Percentiles rank a stretch among this genome's conserved stretches.
Conservation (phyloP, 345 rosid species). For the Lumnitzera littorea region DNA sequence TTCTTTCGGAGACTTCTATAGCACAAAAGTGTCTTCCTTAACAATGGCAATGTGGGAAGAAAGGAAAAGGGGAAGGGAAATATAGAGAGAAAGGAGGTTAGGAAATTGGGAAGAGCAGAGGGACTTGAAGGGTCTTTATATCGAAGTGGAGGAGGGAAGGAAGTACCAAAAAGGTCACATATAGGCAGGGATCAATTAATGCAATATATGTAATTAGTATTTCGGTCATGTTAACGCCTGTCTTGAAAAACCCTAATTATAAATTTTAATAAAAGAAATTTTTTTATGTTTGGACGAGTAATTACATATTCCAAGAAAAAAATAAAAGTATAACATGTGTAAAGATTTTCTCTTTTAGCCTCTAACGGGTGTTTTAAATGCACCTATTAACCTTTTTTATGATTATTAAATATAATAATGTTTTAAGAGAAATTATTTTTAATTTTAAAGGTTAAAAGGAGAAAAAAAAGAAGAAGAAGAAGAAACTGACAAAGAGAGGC, state of each 20-base stretch:
- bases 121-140: slow-evolving; percentile 39
- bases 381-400: no score
- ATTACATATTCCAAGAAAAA: no score
- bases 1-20: slow-evolving; percentile 5
- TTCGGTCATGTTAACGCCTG: no score
- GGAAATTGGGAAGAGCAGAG: slow-evolving; percentile 14
- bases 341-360: no score
- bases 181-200: slow-evolving; percentile 34
- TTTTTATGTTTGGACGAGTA: no score
- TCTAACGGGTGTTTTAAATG: no score
- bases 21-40: slow-evolving; percentile 6
- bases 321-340: no score
- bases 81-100: slow-evolving; percentile 9
- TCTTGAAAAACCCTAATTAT: no score
- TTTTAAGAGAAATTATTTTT: slow-evolving; percentile 7
- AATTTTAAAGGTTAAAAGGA: slow-evolving; percentile 22
- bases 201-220: slow-evolving; percentile 1
- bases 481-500: neutral
- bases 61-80: slow-evolving; percentile 13
- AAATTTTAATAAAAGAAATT: no score
- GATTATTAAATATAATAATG: neutral
- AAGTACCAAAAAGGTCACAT: slow-evolving; percentile 34
- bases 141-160: slow-evolving; percentile 38
- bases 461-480: slow-evolving; percentile 17
- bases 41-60: slow-evolving; percentile 11